A percentile compares a stretch with the other conserved stretches of the same genome.
phyloP scores from a whole-genome alignment of 1,284 basidiomycete species.

The Ganoderma lingzhi region DNA sequence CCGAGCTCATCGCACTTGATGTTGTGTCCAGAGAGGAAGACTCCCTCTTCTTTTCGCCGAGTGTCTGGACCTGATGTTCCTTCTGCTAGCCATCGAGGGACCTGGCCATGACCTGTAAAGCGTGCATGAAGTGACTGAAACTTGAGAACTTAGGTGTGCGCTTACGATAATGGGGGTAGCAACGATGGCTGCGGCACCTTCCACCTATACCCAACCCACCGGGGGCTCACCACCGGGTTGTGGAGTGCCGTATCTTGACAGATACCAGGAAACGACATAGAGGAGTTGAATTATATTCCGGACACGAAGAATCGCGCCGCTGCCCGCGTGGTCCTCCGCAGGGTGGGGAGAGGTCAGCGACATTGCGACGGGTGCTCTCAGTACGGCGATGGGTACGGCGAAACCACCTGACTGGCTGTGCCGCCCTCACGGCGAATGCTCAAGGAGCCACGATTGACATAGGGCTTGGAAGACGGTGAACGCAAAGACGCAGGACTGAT shows the following conservation, averaged over 20 bases:
- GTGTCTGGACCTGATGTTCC: conserved; percentile 91
- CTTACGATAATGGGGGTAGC: conserved; percentile 86
- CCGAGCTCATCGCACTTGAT: conserved; percentile 97
- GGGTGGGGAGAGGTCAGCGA: no score
- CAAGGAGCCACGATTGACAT: no score
- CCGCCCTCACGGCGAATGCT: no score
- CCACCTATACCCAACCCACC: conserved; percentile 98
- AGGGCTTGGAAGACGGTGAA: no score
- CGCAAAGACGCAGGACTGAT: no score
- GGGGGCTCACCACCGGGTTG: conserved; percentile 66
- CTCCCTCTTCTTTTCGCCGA: conserved; percentile 96
- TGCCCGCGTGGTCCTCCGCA: no score
- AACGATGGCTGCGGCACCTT: conserved; percentile 96
- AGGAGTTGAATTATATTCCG: no score
- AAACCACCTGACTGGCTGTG: no score
- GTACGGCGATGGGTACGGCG: no score
- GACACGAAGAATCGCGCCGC: no score
- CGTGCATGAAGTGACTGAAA: background rate
- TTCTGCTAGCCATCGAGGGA: conserved; percentile 97
- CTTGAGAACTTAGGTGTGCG: conserved; percentile 18
- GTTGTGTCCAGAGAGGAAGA: conserved; percentile 93
- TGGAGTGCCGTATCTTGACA: conserved; percentile 91
- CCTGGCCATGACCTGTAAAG: conserved; percentile 77
- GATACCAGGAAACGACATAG: no score
- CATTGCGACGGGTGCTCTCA: no score